Evolutionary conservation across 2,329 filamentous ascomycete genomes (phyloP), one percentile per base, ranked within the genome.

Genomic region (Aspergillus ochraceoroseus): DNA sequence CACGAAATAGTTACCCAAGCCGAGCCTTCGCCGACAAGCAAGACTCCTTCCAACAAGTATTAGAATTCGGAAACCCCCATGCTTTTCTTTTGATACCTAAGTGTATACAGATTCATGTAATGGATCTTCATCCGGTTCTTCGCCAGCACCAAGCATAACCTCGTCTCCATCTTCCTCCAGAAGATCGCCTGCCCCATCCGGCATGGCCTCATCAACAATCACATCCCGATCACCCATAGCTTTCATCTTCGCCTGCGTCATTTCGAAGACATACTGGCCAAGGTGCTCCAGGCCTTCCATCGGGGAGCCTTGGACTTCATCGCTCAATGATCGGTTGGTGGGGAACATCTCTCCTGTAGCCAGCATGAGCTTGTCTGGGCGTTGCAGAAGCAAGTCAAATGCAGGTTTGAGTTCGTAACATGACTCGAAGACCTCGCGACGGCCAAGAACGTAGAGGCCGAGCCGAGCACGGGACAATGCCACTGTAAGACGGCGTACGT

Each of bases 221-320:
- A 66, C 61, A 17, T 61, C 56, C 9, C 65, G 67, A 32, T 62
- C 66, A 49, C 73, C 79, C 55, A 81, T 56, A 30, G 72, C 72
- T 56, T 79, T 74, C 1, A 82, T 64, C 63, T 82, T 83, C 5
- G 80, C 79, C 57, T 83, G 78, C 3, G 88, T 94, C 87, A 98
- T 98, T 64, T 98, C 87, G 61, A 80, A 95, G 14, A 98, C 90
- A 63, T 95, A 98, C 66, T 95, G 85, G 0, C 92, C 92, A 23
- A 98, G 66, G 68, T 98, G 92, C 70, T 98, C 90, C 1, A 96
- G 82, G 22, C 85, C 79, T 55, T 90, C 85, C 86, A 98, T 96
- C 13, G 79, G 73, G 1, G 80, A 82, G n/a, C 65, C 67, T 28
- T 65, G 69, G 5, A 70, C 59, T 5, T 72, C 70, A 12, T 72